Percentiles rank a stretch among this genome's conserved stretches.
phyloP scores from a whole-genome alignment of 345 rosid genomes.

The Clarkia xantiana region DNA sequence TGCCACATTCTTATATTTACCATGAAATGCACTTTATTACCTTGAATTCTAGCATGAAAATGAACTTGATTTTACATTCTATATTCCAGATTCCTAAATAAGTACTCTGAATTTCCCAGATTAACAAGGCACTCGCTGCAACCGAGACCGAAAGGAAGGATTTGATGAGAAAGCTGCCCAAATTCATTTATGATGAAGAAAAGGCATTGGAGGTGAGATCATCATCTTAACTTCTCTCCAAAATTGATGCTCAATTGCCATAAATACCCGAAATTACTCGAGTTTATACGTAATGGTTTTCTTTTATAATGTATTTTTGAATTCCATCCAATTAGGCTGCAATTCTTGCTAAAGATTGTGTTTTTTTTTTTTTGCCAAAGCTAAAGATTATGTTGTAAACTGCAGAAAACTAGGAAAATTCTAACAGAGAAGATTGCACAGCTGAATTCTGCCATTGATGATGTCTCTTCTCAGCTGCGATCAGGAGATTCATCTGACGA shows the following conservation, averaged over 20 bases:
- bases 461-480: slow-evolving; percentile 64
- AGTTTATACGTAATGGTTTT: not conserved
- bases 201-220: slow-evolving; percentile 76
- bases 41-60: not conserved
- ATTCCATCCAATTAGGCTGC: not conserved
- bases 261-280: not conserved
- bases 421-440: slow-evolving; percentile 79
- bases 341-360: not conserved
- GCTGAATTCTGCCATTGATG: slow-evolving; percentile 79
- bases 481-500: slow-evolving; percentile 53
- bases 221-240: not conserved
- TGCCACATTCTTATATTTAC: slow-evolving; percentile 6
- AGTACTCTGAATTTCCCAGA: slow-evolving; percentile 20
- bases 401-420: slow-evolving; percentile 69
- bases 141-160: slow-evolving; percentile 77
- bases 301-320: not conserved
- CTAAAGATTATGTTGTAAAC: slow-evolving; percentile 1
- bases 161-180: slow-evolving; percentile 87
- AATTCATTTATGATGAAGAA: slow-evolving; percentile 88
- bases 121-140: slow-evolving; percentile 71
- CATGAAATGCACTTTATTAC: not conserved
- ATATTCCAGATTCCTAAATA: not conserved
- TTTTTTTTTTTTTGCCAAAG: too few species aligned
- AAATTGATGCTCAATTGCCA: not conserved
- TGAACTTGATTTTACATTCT: not conserved